These are phyloP conservation scores for Exophiala alcalophila DNA, from an alignment of 2,329 filamentous ascomycete genomes.

Conservation along the genomic window DNA sequence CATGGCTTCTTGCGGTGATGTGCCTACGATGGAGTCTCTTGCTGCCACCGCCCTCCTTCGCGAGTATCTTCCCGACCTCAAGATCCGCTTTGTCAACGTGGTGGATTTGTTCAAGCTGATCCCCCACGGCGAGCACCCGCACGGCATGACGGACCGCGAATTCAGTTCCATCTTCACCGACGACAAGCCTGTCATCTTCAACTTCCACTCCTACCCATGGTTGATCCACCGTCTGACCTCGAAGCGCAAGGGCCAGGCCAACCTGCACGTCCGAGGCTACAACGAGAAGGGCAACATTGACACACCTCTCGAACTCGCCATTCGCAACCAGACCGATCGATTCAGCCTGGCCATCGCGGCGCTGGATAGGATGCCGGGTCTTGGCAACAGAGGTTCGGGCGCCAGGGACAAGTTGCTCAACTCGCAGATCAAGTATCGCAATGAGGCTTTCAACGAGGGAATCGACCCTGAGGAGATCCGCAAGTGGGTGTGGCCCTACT, in stretches of 20 bases:
- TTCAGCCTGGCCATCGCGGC: constrained; percentile 75
- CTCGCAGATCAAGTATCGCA: constrained; percentile 61
- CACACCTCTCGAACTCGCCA: constrained; percentile 73
- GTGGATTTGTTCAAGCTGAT: constrained; percentile 80
- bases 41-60: constrained; percentile 72
- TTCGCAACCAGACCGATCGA: constrained; percentile 72
- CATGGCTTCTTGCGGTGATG: constrained; percentile 73
- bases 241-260: constrained; percentile 65
- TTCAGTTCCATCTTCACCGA: constrained; percentile 69
- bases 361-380: constrained; percentile 62
- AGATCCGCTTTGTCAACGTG: constrained; percentile 75
- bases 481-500: constrained; percentile 63
- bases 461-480: constrained; percentile 65
- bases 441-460: constrained; percentile 66
- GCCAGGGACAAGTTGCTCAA: constrained; percentile 64
- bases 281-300: constrained; percentile 83
- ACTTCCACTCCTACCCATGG: constrained; percentile 83
- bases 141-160: constrained; percentile 65
- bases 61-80: constrained; percentile 67
- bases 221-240: constrained; percentile 74
- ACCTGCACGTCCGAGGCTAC: constrained; percentile 74
- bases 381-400: constrained; percentile 62
- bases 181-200: constrained; percentile 72
- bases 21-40: constrained; percentile 69
- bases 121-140: constrained; percentile 65